Conservation (phyloP, 2,329 filamentous ascomycete genomes). For the Pseudogymnoascus sp. region DNA sequence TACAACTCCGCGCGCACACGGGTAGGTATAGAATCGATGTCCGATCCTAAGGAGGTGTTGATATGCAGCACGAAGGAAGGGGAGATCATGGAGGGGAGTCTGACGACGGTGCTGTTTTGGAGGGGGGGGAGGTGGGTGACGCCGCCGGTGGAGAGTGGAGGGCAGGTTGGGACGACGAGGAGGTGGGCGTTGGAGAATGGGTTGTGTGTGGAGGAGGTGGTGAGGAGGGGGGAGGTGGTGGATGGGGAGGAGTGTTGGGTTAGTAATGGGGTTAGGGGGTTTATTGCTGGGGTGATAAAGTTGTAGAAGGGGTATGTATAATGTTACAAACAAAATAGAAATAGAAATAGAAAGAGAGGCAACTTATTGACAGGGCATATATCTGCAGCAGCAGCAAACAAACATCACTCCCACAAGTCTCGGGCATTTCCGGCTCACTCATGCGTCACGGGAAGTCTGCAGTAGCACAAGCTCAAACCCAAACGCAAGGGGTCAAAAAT, state of each 20-base stretch:
- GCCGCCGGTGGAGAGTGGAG: constrained; percentile 68
- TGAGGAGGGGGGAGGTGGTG: constrained; percentile 52
- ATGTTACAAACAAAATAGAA: not conserved
- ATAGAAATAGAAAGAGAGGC: not conserved
- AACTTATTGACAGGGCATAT: not conserved
- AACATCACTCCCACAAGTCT: not conserved
- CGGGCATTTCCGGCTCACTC: not conserved
- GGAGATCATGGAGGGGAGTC: constrained; percentile 77
- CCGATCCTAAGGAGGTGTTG: constrained; percentile 62
- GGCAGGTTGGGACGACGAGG: constrained; percentile 74
- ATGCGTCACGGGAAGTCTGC: not conserved
- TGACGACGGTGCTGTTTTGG: constrained; percentile 77
- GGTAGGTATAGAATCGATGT: constrained; percentile 42
- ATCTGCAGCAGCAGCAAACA: not conserved
- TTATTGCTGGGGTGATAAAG: constrained; percentile 44
- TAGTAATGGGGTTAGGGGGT: constrained; percentile 81
- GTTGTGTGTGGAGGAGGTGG: constrained; percentile 61
- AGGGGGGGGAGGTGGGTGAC: constrained; percentile 70
- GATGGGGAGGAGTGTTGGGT: constrained; percentile 79
- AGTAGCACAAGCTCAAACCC: not conserved
- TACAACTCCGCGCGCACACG: constrained; percentile 66
- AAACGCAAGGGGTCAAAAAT: not conserved
- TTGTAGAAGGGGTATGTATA: constrained; percentile 10
- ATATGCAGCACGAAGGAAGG: constrained; percentile 54
- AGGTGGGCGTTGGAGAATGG: constrained; percentile 70